Base-by-base conservation (phyloP, 2,329 filamentous ascomycete species). In the Curvularia spicifera region DNA sequence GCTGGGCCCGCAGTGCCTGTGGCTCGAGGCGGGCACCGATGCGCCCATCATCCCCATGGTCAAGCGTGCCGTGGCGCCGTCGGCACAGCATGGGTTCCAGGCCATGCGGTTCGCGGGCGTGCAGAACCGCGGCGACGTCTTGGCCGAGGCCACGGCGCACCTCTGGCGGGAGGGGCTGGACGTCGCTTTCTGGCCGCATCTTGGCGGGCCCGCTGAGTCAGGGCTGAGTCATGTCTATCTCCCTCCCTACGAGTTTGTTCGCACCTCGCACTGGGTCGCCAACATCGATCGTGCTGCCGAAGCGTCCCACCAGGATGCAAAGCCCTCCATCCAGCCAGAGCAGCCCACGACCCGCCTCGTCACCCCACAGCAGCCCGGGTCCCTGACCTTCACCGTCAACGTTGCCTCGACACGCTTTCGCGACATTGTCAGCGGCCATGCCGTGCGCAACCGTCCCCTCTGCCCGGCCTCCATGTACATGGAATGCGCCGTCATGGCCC, bases 21-120 rank as follows among this genome's bases (percentile, higher is more conserved):
- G 60, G 60, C 60, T 71, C 4, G 69, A 71, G 45, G 69, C 69
- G 5, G 67, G 67, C n/a, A 56, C 56, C 0, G 48, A 59, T 10
- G 59, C 68, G 2, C 67, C 73, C 1, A 60, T 73, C 24, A 68
- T 58, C 0, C 39, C 35, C 3, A 76, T 79, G 72, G 71, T 43
- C 64, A 1, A 48, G 60, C 7, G 45, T 0, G 45, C 45, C 18
- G 29, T 48, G 18, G 20, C 18, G 4, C 18, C 20, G 18, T 20
- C 47, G 7, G 47, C 33, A 28, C 22, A 50, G 35, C 47, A 50
- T 28, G 24, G 28, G 1, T 50, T 50, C n/a, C 8, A 28, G 8
- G 33, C 20, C 5, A 39, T 50, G 33, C 47, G 47, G 13, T 40
- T 50, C 28, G 35, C 47, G 22, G 47, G 47, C n/a, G 47, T 35